Evolutionary conservation across 345 rosid genomes (phyloP), one percentile per base, ranked within the genome.

Genomic region (Eucalyptus cloeziana): DNA sequence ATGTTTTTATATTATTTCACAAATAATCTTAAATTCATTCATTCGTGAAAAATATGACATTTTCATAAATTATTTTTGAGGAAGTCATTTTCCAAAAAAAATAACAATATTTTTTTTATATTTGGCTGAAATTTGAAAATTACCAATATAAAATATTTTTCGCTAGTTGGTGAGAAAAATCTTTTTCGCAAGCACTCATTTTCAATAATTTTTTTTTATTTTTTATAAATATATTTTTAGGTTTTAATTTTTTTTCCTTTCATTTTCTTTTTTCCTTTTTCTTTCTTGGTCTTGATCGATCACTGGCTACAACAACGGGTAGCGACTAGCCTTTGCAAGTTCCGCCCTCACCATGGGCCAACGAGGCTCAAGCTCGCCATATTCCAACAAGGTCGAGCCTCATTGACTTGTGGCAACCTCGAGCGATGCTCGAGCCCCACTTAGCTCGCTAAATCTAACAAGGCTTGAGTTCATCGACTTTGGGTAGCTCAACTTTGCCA

Each of bases 291-390:
- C 58, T 19, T 52, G 0, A 0, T 52, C 0, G 0, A 52, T 52
- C 0, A 0, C 10, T 4, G 40, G 40, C 40, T 19, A 52, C 4
- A 0, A 52, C 0, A 52, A 52, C 0, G 0, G 0, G 24, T 52
- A 1, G 58, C 1, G 1, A 52, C 4, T 19, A 19, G 58, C 58
- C 24, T 52, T 52, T 19, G n/a, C 58, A 52, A 52, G 58, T 52
- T 19, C 22, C 58, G 0, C 10, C 24, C 58, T 52, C 0, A 4
- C 58, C 58, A 52, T 52, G 4, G 1, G 58, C 2, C 0, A 0
- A 0, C 0, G 4, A 52, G 56, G 24, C 56, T 52, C 10, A 1
- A 3, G 24, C 22, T 52, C 4, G 1, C 0, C 1, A 0, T 19
- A 52, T 19, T 52, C 24, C 1, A 19, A 0, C 2, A n/a, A 52